Base-by-base conservation (phyloP, 306 rosid species). In the Fragaria vesca region DNA sequence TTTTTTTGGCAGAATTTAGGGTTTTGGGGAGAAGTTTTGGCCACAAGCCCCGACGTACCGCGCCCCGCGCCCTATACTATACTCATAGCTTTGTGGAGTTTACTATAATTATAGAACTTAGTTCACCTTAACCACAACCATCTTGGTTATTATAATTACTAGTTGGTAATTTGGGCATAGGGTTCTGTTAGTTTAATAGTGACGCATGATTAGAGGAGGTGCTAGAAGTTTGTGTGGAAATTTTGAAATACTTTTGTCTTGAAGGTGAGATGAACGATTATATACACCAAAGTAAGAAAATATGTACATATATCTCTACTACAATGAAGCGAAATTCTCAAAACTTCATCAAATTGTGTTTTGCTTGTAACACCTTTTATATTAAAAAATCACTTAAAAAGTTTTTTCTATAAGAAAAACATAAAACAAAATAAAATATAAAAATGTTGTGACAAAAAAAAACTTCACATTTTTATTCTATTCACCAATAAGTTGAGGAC, bases 21-120 rank as follows among this genome's bases (percentile, higher is more conserved):
- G 60, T 73, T 13, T 57, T 4, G 62, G 36, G 55, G 38, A 45
- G 21, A 66, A 13, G 42, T 6, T 57, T 57, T 40, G 77, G 69
- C 51, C 40, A 17, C 17, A 21, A 36, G 15, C 73, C 21, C 28
- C 68, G 15, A 62, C 16, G 68, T 30, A 12, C 70, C 70, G 70
- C 70, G 69, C 69, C 69, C 69, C 69, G 69, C 45, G 45, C 69
- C 69, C 45, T 65, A 34, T 36, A 32, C 24, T 10, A 21, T 4
- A 32, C 36, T 32, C 36, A 3, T 61, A n/a, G 66, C 18, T 26
- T 28, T 61, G 9, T 13, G 34, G 30, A 28, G 20, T 62, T 62
- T 62, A 62, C 40, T 28, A 5, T 61, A 61, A 12, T 9, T 21
- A 61, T 12, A 28, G 40, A 13, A 61, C 17, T 28, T 24, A 38